Evolutionary conservation across 2,329 filamentous ascomycete species (phyloP).

Genomic region (Fusarium pininemorale): DNA sequence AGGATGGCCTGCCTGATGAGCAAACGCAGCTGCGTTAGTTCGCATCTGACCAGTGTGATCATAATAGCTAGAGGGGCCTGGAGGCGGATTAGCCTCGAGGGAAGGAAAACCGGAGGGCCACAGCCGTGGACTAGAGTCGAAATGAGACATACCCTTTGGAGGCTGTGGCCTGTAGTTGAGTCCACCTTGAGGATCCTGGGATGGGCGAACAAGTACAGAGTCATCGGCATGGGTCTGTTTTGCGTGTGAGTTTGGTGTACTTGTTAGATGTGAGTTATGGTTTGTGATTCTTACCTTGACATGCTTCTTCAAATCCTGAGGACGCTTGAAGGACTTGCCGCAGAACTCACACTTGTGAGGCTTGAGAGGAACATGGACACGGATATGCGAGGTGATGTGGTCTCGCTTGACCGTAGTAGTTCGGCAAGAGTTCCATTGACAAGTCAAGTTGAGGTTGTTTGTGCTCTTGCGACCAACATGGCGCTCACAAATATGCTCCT

Average conservation of each 20-base stretch:
- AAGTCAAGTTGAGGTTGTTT: conserved; percentile 97
- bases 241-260: conserved; percentile 33
- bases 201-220: conserved; percentile 72
- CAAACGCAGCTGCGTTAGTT: conserved; percentile 62
- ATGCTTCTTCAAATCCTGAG: conserved; percentile 99
- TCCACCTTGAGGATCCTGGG: conserved; percentile 61
- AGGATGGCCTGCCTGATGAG: conserved; percentile 63
- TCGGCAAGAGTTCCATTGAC: conserved; percentile 95
- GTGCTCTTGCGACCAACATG: conserved; percentile 99
- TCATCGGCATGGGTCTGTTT: conserved; percentile 88
- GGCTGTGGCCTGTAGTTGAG: conserved; percentile 64
- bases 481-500: conserved; percentile 98
- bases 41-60: conserved; percentile 73
- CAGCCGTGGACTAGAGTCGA: conserved; percentile 20
- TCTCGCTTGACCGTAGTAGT: conserved; percentile 98
- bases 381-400: conserved; percentile 98
- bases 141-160: conserved; percentile 60
- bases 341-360: conserved; percentile 99
- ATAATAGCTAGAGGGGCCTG: conserved; percentile 68
- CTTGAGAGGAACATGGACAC: conserved; percentile 98
- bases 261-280: not conserved
- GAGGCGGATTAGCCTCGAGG: conserved; percentile 54
- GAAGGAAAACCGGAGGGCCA: conserved; percentile 39
- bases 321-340: conserved; percentile 98
- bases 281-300: conserved; percentile 71